Base-by-base conservation (phyloP, 192 early-diverging fungal genomes). In the Coemansia reversa region DNA sequence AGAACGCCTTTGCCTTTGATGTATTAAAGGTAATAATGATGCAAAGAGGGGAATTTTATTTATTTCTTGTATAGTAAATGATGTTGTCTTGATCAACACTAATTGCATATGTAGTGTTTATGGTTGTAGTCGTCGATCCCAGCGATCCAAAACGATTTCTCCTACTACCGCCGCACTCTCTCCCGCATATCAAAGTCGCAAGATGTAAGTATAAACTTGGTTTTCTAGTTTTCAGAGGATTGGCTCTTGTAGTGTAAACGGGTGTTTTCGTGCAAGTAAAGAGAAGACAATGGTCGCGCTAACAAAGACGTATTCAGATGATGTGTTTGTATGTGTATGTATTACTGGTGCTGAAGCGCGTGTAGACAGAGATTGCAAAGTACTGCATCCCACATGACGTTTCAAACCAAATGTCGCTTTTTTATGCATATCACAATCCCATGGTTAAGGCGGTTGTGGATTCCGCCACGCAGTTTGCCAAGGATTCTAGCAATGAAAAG, bases 321-420 rank as follows among this genome's bases (percentile, higher is more conserved):
- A n/a, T 39, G 32, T 58, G 22, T 7, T 28, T 16, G 7, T 4
- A 24, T 7, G 56, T 16, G 7, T 4, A 24, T 42, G 23, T 48
- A 18, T 14, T 28, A 25, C 23, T 59, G 22, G 16, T 24, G n/a
- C 20, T 27, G 24, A 7, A 8, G 24, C 30, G 48, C 49, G 19
- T 71, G 75, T 77, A 78, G 75, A 51, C 51, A 6, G 86, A 85
- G 50, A 74, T 91, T 59, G 83, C 82, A 28, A 81, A 79, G 25
- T 77, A 82, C 32, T 86, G 87, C 70, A 84, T 92, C 48, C 84
- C 87, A 62, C 94, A 94, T 65, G 94, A 93, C 42, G 78, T 92
- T 12, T 94, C 96, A 53, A 97, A 96, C 69, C 81, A 86, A 20
- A 96, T 98, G 86, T 96, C 96, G 19, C 85, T 98, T 57, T 98